Percentiles rank a stretch among this genome's conserved stretches.
Evolutionary conservation across 768 basidiomycete genomes (phyloP).

Genomic region (Phaeotremella skinneri): DNA sequence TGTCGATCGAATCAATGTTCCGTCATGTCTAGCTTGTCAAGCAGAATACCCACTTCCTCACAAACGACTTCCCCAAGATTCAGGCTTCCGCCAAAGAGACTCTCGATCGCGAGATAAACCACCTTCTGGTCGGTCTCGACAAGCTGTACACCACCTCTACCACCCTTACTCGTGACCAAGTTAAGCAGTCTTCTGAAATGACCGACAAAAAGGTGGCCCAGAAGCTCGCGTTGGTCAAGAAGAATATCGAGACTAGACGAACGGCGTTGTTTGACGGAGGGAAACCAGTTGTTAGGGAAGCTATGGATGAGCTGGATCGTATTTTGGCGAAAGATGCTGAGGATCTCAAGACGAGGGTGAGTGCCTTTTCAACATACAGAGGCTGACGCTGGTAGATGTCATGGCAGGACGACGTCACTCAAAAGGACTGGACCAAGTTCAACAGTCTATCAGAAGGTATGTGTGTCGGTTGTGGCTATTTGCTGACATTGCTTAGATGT

Average conservation of each 20-base stretch:
- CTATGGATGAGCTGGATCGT: slow-evolving; percentile 13
- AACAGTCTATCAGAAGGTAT: slow-evolving; percentile 19
- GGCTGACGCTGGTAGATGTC: slow-evolving; percentile 22
- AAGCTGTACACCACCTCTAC: slow-evolving; percentile 38
- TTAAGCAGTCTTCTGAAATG: slow-evolving; percentile 25
- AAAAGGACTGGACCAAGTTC: slow-evolving; percentile 31
- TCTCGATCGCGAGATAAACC: slow-evolving; percentile 37
- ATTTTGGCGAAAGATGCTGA: slow-evolving; percentile 23
- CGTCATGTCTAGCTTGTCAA: slow-evolving; percentile 1
- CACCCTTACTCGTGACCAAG: slow-evolving; percentile 30
- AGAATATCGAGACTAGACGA: slow-evolving; percentile 18
- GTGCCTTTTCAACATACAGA: background rate
- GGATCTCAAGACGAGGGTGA: slow-evolving; percentile 28
- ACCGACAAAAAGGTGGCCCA: slow-evolving; percentile 28
- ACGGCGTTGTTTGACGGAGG: slow-evolving; percentile 14
- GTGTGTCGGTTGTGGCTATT: slow-evolving; percentile 1
- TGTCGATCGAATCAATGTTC: too few species aligned
- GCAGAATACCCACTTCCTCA: slow-evolving; percentile 11
- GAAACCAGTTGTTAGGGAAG: slow-evolving; percentile 18
- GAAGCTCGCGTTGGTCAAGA: slow-evolving; percentile 26
- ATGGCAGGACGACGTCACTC: slow-evolving; percentile 35
- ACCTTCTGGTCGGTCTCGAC: slow-evolving; percentile 38
- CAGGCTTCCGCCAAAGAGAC: slow-evolving; percentile 18
- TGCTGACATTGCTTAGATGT: slow-evolving; percentile 11
- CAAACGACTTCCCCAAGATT: slow-evolving; percentile 19